Conservation (phyloP, 768 basidiomycete species). For the Xerocomellus chrysenteron region DNA sequence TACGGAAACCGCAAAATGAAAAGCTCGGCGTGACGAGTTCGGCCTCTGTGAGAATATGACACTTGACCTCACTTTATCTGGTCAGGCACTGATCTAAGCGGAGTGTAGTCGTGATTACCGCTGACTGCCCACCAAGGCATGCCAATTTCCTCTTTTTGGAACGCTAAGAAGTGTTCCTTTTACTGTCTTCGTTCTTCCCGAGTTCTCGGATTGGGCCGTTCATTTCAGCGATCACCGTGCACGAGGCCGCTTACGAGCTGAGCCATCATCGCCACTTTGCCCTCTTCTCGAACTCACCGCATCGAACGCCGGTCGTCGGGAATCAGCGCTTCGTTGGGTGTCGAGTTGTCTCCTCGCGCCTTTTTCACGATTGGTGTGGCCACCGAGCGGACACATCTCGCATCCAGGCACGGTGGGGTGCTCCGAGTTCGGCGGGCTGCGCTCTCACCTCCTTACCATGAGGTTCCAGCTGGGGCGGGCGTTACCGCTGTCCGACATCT, state of each 20-base stretch:
- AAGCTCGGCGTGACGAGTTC: constrained; percentile 14
- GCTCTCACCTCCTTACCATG: constrained; percentile 1
- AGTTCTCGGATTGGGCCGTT: constrained; percentile 21
- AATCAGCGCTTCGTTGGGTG: background rate
- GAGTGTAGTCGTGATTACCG: constrained; percentile 24
- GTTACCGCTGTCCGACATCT: background rate
- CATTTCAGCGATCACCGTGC: constrained; percentile 25
- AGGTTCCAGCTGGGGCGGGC: background rate
- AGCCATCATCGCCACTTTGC: constrained; percentile 13
- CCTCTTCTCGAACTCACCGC: constrained; percentile 8
- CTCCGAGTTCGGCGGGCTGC: constrained; percentile 15
- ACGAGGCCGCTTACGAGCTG: constrained; percentile 17
- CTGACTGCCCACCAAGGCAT: constrained; percentile 27
- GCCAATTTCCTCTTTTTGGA: constrained; percentile 20
- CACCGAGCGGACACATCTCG: background rate
- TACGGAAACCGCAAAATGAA: constrained; percentile 26
- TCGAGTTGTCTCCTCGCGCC: background rate
- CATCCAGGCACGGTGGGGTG: background rate
- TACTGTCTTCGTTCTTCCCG: constrained; percentile 26
- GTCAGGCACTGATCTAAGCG: constrained; percentile 30
- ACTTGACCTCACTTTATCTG: constrained; percentile 24
- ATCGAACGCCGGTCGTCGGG: background rate
- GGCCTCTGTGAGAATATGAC: constrained; percentile 19
- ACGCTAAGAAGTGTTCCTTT: constrained; percentile 8
- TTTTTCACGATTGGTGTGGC: background rate